These are phyloP conservation scores for Fusarium foetens DNA, from an alignment of 2,329 filamentous ascomycete genomes.

Conservation along the genomic window DNA sequence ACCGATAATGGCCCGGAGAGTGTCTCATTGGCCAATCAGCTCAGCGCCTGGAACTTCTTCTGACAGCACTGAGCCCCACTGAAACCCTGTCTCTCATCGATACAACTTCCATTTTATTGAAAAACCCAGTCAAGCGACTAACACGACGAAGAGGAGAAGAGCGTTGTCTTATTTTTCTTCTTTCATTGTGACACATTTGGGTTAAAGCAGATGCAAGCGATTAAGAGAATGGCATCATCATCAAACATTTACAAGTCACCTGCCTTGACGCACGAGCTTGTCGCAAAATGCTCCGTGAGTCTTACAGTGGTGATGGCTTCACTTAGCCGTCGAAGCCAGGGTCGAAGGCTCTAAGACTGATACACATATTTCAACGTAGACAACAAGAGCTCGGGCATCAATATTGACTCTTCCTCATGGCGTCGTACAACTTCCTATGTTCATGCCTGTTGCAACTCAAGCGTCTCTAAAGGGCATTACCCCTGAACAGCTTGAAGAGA, in stretches of 20 bases:
- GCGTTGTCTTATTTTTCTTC: not conserved
- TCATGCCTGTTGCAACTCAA: constrained; percentile 99
- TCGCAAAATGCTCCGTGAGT: constrained; percentile 82
- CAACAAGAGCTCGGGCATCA: constrained; percentile 92
- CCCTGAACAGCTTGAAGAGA: constrained; percentile 89
- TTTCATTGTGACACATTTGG: not conserved
- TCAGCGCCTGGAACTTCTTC: not conserved
- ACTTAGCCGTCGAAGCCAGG: constrained; percentile 2
- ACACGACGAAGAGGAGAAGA: constrained; percentile 13
- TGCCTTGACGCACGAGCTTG: constrained; percentile 81
- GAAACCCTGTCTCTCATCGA: constrained; percentile 28
- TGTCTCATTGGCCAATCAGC: constrained; percentile 33
- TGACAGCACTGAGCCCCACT: constrained; percentile 33
- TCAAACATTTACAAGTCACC: constrained; percentile 64
- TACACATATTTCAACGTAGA: constrained; percentile 62
- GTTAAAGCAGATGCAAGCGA: constrained; percentile 45
- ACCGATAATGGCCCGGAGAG: constrained; percentile 49
- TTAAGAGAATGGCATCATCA: constrained; percentile 59
- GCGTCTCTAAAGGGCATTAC: constrained; percentile 95
- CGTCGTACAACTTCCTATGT: constrained; percentile 87
- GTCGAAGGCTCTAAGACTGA: constrained; percentile 28
- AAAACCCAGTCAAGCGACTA: constrained; percentile 18
- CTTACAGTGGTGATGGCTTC: constrained; percentile 18
- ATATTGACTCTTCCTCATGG: constrained; percentile 91
- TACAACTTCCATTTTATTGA: constrained; percentile 18